Evolutionary conservation across 495 filamentous ascomycete species (phyloP), one percentile per base, ranked within the genome.

Genomic region (Penicillium canescens): DNA sequence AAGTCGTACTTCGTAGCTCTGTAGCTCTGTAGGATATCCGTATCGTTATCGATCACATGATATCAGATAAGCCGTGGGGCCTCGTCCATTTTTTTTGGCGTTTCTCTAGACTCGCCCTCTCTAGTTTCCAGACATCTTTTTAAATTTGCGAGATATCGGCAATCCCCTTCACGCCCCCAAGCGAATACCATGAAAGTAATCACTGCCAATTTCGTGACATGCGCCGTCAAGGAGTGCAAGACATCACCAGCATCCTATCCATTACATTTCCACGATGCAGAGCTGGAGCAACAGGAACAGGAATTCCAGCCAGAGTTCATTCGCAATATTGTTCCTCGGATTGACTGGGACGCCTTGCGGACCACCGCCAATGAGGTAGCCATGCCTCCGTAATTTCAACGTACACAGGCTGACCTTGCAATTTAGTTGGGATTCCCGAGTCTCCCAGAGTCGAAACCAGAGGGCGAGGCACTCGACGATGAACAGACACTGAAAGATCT

Each of bases 131-230:
- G 28, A 31, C 6, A 6, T 5, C 28, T 10, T 31, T 31, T 31
- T 10, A 7, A 31, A 31, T 31, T 24, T 31, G 28, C 9, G 28
- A 10, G 2, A 31, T 31, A 31, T 31, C 7, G 28, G 28, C 6
- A 31, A 9, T 8, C 2, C 7, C 7, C 6, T 31, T 8, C 28
- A 31, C 0, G 8, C 2, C 2, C 28, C 9, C 28, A 31, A 31
- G 5, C 28, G 0, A 31, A 31, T 47, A 14, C 31, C 41, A 62
- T 99, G 94, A 99, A 98, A 72, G 76, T 99, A 54, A 83, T 99
- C 41, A 98, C 92, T 42, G 87, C 93, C 60, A 98, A 98, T 73
- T 99, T 98, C 71, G 80, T 99, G 62, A 92, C 91, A 54, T 99
- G 94, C 80, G 92, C 94, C 18, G 87, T 96, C 61, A 96, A 96